Conservation (phyloP, 768 basidiomycete species). For the Phaeotremella fagi region DNA sequence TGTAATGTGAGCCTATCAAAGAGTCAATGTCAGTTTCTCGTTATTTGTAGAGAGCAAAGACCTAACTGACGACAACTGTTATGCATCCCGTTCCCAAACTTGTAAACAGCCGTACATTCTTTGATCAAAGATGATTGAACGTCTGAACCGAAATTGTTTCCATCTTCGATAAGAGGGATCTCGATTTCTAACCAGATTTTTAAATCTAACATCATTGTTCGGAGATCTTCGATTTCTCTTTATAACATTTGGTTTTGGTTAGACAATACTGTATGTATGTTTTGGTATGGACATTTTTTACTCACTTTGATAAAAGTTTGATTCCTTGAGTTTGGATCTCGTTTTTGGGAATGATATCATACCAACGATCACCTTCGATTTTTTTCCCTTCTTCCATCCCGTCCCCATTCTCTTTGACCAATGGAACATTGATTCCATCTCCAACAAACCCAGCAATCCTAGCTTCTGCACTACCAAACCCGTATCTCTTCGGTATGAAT, state of each 20-base stretch:
- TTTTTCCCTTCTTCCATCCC: background rate
- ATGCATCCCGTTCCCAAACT: slow-evolving; percentile 18
- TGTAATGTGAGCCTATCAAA: slow-evolving; percentile 14
- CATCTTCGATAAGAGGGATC: slow-evolving; percentile 40
- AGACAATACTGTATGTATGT: too few species aligned
- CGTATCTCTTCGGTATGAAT: slow-evolving; percentile 6
- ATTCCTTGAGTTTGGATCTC: slow-evolving; percentile 15
- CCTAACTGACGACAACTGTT: slow-evolving; percentile 9
- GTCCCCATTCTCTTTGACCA: background rate
- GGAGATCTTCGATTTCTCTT: slow-evolving; percentile 33
- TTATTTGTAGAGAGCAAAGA: background rate
- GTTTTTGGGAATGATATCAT: slow-evolving; percentile 31
- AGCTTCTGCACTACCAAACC: slow-evolving; percentile 9
- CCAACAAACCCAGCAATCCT: background rate
- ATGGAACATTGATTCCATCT: slow-evolving; percentile 3
- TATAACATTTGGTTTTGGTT: background rate
- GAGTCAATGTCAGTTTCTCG: background rate
- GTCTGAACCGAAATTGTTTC: slow-evolving; percentile 42
- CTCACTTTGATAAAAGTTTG: slow-evolving; percentile 19
- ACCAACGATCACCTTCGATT: slow-evolving; percentile 26
- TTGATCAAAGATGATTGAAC: slow-evolving; percentile 30
- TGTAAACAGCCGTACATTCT: slow-evolving; percentile 17
- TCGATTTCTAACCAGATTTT: slow-evolving; percentile 38
- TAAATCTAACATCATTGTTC: slow-evolving; percentile 25
- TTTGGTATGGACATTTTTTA: too few species aligned